These are phyloP conservation scores for Mortierella claussenii DNA, from an alignment of 192 early-diverging fungal species.

Conservation along the genomic window DNA sequence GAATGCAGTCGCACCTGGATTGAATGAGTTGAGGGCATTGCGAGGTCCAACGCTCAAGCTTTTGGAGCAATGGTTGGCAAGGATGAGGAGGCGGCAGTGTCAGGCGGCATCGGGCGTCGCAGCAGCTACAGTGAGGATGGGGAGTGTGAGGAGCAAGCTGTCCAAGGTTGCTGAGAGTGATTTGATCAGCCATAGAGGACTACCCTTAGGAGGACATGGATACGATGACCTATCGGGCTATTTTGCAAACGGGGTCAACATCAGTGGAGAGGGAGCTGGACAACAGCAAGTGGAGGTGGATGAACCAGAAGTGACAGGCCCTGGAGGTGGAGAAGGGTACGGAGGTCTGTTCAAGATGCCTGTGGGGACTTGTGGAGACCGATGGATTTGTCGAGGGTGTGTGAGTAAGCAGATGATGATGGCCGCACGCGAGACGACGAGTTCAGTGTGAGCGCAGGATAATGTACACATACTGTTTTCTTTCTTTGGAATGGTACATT, in stretches of 20 bases:
- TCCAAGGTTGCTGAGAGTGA: too few relatives aligned
- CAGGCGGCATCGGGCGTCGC: neutral
- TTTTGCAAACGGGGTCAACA: neutral
- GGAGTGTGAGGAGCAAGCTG: too few relatives aligned
- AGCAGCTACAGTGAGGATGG: too few relatives aligned
- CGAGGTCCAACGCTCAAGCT: slow-evolving; percentile 35
- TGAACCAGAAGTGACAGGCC: slow-evolving; percentile 42
- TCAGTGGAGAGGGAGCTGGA: neutral
- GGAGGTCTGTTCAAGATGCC: slow-evolving; percentile 51
- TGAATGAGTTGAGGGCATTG: slow-evolving; percentile 27
- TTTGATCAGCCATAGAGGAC: too few relatives aligned
- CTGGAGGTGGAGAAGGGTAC: slow-evolving; percentile 46
- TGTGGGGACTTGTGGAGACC: slow-evolving; percentile 44
- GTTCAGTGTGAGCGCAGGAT: too few relatives aligned
- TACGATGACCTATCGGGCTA: slow-evolving; percentile 25
- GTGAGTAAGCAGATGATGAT: slow-evolving; percentile 39
- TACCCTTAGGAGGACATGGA: neutral
- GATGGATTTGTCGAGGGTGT: slow-evolving; percentile 53
- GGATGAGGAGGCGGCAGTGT: slow-evolving; percentile 14
- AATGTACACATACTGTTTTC: too few relatives aligned
- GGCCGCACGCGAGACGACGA: too few relatives aligned
- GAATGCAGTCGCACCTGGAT: slow-evolving; percentile 12
- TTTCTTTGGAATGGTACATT: too few relatives aligned
- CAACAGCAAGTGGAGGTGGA: neutral
- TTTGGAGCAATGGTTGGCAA: slow-evolving; percentile 32